phyloP scores from a whole-genome alignment of 148 eudicot genomes.

The Hydrangea macrophylla region DNA sequence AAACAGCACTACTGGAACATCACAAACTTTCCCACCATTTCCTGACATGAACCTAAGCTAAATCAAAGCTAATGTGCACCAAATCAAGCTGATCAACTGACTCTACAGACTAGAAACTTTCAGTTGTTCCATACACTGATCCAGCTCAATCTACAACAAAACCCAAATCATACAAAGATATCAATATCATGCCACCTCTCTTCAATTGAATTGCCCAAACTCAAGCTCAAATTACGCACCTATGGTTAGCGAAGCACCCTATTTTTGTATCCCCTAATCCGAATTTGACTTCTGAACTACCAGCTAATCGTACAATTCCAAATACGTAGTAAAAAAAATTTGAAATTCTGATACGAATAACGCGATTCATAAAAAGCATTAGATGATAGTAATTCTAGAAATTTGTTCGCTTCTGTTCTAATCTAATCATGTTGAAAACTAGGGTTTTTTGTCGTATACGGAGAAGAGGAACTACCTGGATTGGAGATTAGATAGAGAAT shows the following conservation, averaged over 20 bases:
- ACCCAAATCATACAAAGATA: constrained; percentile 2
- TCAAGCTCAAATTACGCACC: background rate
- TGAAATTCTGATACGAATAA: too few relatives aligned
- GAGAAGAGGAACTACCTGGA: constrained; percentile 12
- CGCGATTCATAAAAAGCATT: background rate
- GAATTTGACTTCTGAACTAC: constrained; percentile 3
- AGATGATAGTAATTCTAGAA: constrained; percentile 1
- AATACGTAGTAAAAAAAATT: too few relatives aligned
- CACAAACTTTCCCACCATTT: background rate
- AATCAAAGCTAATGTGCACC: background rate
- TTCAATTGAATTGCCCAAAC: background rate
- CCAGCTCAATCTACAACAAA: constrained; percentile 18
- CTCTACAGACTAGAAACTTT: constrained; percentile 6
- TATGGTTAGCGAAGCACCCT: background rate
- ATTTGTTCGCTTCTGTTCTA: background rate
- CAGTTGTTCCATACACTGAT: background rate
- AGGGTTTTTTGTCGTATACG: constrained; percentile 3
- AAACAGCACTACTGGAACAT: background rate
- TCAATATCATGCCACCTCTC: constrained; percentile 7
- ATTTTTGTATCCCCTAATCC: background rate
- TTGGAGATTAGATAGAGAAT: background rate
- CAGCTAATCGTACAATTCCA: background rate
- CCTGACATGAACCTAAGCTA: background rate
- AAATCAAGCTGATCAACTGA: background rate
- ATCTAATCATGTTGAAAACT: background rate